Evolutionary conservation across 176 grass and related monocot species (phyloP).

Genomic region (Eleusine indica): DNA sequence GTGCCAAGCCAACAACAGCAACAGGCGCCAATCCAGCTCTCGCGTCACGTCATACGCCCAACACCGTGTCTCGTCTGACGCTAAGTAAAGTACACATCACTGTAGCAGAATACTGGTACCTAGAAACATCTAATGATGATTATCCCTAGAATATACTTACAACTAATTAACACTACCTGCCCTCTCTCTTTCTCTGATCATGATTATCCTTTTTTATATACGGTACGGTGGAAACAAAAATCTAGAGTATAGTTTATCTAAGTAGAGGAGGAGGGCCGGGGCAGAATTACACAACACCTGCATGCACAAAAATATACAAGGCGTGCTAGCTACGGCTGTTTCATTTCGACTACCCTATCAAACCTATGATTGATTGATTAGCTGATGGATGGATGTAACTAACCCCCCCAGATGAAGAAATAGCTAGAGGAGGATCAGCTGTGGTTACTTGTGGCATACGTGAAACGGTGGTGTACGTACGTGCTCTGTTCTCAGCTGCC

Average conservation of each 20-base stretch:
- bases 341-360: slow-evolving; percentile 39
- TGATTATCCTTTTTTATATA: neutral
- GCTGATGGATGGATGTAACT: neutral
- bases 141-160: neutral
- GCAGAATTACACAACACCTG: slow-evolving; percentile 26
- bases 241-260: neutral
- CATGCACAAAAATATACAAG: slow-evolving; percentile 46
- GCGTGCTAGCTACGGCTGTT: slow-evolving; percentile 31
- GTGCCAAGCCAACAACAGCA: slow-evolving; percentile 24
- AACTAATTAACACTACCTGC: neutral
- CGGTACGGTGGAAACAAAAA: neutral
- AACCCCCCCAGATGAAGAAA: slow-evolving; percentile 40
- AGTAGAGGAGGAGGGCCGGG: slow-evolving; percentile 6
- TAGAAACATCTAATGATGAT: neutral
- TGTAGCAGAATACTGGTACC: neutral
- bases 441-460: slow-evolving; percentile 43
- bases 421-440: slow-evolving; percentile 7
- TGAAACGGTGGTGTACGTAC: slow-evolving; percentile 16
- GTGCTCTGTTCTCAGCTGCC: slow-evolving; percentile 22
- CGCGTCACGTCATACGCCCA: slow-evolving; percentile 32
- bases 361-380: slow-evolving; percentile 41
- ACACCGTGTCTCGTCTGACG: slow-evolving; percentile 9
- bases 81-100: slow-evolving; percentile 11
- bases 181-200: neutral
- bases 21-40: neutral